Base-by-base conservation (phyloP, 352 stramenopile species). In the Globisporangium canariense region DNA sequence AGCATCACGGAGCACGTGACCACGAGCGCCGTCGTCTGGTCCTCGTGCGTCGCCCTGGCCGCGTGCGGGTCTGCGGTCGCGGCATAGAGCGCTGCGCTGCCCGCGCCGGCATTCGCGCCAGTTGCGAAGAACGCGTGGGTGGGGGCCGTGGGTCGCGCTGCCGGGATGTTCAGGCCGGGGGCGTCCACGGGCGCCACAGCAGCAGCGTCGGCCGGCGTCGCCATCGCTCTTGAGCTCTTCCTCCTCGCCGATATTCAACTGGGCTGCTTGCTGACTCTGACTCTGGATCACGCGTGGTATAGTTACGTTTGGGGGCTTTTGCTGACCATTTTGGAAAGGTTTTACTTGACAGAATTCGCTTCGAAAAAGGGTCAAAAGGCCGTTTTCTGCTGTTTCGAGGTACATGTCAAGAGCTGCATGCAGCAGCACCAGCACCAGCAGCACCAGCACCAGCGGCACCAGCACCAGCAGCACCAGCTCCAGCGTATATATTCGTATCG, bases 1-100 rank as follows among this genome's bases (percentile, higher is more conserved):
- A 89, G 53, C 81, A 89, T 88, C 40, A 75, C 78, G 16, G 79
- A 82, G 73, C 79, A 88, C 13, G 79, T 88, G 46, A 60, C 67
- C 20, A 88, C 73, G 22, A 89, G 69, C 61, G 79, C 74, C 34
- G 58, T 68, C 28, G 77, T 88, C 69, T 90, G 80, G 64, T 79
- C 74, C 10, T 81, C 75, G 57, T 76, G 47, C 10, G 46, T 45
- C 4, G 20, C 41, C n/a, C 5, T 40, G 10, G 16, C 32, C 4
- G 34, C 9, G 16, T 34, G 10, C 10, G 45, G 30, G n/a, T 30
- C 16, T 13, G 52, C 30, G 30, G 30, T 25, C n/a, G 52, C 9
- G 18, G 18, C 32, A 7, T 45, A 58, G 28, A 58, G 18, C 1
- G 18, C 28, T 10, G 30, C 8, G 54, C 58, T 46, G 18, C 53